These are phyloP conservation scores for Irpex sp. DNA, from an alignment of 1,284 basidiomycete species.

Conservation along the genomic window DNA sequence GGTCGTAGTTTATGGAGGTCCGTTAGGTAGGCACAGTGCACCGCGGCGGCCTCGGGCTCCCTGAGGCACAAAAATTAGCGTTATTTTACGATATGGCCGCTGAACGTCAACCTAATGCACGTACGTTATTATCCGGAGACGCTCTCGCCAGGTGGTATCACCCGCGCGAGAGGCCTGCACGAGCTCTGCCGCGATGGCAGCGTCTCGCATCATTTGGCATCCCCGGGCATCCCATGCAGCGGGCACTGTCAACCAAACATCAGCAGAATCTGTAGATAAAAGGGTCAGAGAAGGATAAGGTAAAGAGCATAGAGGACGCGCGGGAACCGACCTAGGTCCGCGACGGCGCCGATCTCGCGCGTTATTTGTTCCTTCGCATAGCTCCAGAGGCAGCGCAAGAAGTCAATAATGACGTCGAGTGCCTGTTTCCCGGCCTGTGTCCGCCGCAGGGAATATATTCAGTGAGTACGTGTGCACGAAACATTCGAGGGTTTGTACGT, in stretches of 20 bases:
- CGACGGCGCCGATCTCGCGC: conserved; percentile 75
- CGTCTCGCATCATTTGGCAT: conserved; percentile 77
- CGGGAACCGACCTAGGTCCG: conserved; percentile 65
- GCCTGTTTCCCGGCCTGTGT: conserved; percentile 67
- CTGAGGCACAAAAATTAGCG: conserved; percentile 25
- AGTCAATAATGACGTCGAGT: conserved; percentile 75
- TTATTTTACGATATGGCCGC: background rate
- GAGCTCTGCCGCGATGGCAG: conserved; percentile 73
- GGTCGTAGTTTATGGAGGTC: conserved; percentile 72
- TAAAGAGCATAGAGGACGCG: background rate
- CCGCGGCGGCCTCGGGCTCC: conserved; percentile 82
- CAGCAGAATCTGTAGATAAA: conserved; percentile 56
- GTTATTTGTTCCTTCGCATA: conserved; percentile 83
- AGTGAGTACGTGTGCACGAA: background rate
- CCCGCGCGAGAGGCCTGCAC: conserved; percentile 68
- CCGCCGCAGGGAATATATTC: background rate
- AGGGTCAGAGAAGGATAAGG: conserved; percentile 6
- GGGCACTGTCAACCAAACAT: conserved; percentile 79
- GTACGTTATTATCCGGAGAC: conserved; percentile 74
- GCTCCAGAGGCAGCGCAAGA: conserved; percentile 76
- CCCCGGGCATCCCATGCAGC: conserved; percentile 84
- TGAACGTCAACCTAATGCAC: conserved; percentile 14
- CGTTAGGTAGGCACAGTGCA: conserved; percentile 76
- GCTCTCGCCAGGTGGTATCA: conserved; percentile 73
- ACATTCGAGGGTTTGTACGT: background rate